A percentile compares a stretch with the other conserved stretches of the same genome.
These are phyloP conservation scores for Starmerella roubikii DNA, from an alignment of 805 yeast species.

Conservation along the genomic window DNA sequence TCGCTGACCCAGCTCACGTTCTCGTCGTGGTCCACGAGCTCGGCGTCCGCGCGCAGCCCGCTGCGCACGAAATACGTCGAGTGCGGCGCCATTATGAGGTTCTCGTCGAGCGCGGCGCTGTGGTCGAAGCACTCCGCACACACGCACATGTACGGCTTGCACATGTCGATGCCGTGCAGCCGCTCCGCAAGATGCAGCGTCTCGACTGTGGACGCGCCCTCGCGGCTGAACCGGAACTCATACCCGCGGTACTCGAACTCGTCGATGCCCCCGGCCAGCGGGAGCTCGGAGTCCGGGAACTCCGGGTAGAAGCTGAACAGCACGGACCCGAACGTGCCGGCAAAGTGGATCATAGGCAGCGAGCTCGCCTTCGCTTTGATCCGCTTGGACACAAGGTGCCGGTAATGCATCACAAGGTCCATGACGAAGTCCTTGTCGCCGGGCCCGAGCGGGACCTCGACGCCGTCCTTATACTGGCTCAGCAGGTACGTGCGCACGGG, in stretches of 20 bases:
- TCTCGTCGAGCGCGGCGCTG: slow-evolving; percentile 15
- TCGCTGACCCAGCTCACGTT: neutral
- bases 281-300: slow-evolving; percentile 14
- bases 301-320: slow-evolving; percentile 9
- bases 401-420: slow-evolving; percentile 9
- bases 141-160: slow-evolving; percentile 12
- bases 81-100: slow-evolving; percentile 10
- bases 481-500: slow-evolving; percentile 8
- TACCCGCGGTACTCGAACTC: slow-evolving; percentile 11
- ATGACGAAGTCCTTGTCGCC: slow-evolving; percentile 11
- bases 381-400: slow-evolving; percentile 6
- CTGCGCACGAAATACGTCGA: slow-evolving; percentile 10
- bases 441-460: slow-evolving; percentile 11
- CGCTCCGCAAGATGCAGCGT: slow-evolving; percentile 11
- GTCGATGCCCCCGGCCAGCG: slow-evolving; percentile 14
- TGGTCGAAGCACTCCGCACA: slow-evolving; percentile 12
- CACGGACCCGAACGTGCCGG: slow-evolving; percentile 12
- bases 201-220: slow-evolving; percentile 11
- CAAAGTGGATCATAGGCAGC: slow-evolving; percentile 10
- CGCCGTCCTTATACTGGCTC: slow-evolving; percentile 9
- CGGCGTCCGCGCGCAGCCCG: neutral
- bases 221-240: slow-evolving; percentile 12
- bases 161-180: slow-evolving; percentile 6
- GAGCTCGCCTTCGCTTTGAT: slow-evolving; percentile 2
- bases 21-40: neutral